These are phyloP conservation scores for Exsudoporus floridanus DNA, from an alignment of 1,284 basidiomycete genomes.

Conservation along the genomic window DNA sequence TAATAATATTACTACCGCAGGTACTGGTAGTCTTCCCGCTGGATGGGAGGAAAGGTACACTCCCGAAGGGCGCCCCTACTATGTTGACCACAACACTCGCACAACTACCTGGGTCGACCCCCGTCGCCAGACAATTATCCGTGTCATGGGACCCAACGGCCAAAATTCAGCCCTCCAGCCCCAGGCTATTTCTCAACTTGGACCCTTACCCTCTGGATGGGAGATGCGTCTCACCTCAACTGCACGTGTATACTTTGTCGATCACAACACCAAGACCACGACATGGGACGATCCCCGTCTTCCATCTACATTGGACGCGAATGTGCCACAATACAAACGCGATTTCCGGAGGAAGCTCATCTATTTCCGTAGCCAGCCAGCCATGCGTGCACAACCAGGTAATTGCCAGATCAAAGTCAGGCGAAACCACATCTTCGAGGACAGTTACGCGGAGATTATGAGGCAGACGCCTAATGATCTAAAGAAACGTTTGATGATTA, in stretches of 20 bases:
- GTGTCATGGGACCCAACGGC: constrained; percentile 86
- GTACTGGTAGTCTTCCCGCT: constrained; percentile 79
- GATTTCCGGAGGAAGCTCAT: constrained; percentile 96
- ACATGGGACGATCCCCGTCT: constrained; percentile 96
- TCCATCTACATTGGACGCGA: constrained; percentile 80
- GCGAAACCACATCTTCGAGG: constrained; percentile 92
- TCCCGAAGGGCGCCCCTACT: constrained; percentile 91
- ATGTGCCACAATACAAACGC: constrained; percentile 96
- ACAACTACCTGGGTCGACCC: constrained; percentile 97
- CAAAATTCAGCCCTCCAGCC: constrained; percentile 81
- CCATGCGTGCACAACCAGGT: constrained; percentile 83
- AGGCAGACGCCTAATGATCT: constrained; percentile 89
- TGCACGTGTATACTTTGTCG: constrained; percentile 93
- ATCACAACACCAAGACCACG: constrained; percentile 97
- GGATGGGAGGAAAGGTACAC: constrained; percentile 97
- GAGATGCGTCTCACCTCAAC: constrained; percentile 96
- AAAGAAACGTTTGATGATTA: constrained; percentile 96
- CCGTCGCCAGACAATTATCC: constrained; percentile 84
- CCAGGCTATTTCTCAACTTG: constrained; percentile 87
- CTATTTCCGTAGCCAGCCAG: constrained; percentile 94
- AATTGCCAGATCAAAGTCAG: constrained; percentile 95
- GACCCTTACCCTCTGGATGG: constrained; percentile 92
- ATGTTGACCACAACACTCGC: constrained; percentile 92
- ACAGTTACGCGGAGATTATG: constrained; percentile 96
- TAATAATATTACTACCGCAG: constrained; percentile 68